Conservation (phyloP, 2,329 filamentous ascomycete genomes). For the Paramyrothecium sp. region DNA sequence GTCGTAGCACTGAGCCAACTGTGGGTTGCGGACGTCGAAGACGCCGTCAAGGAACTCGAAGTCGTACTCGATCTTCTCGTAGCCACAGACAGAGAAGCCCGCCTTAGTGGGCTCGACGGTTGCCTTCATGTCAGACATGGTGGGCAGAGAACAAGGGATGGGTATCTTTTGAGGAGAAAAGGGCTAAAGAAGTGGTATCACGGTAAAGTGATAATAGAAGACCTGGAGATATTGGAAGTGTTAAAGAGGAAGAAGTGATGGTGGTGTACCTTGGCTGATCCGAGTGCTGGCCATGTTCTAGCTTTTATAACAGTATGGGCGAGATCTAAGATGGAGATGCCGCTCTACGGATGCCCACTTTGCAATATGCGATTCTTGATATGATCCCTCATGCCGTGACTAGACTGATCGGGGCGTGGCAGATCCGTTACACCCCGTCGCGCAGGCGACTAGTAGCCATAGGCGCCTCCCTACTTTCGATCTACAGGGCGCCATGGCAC, state of each 20-base stretch:
- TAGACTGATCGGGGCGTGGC: background rate
- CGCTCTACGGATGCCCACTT: background rate
- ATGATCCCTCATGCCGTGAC: background rate
- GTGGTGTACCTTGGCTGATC: background rate
- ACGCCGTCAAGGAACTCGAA: constrained; percentile 71
- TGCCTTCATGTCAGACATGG: constrained; percentile 70
- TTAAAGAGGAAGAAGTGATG: background rate
- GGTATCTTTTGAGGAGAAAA: background rate
- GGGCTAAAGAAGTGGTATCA: background rate
- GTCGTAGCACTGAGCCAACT: constrained; percentile 64
- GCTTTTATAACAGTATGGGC: background rate
- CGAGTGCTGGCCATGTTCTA: background rate
- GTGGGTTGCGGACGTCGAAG: constrained; percentile 58
- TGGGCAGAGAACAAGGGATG: constrained; percentile 13
- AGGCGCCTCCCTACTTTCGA: background rate
- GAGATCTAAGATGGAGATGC: background rate
- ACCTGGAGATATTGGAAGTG: background rate
- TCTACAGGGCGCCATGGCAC: background rate
- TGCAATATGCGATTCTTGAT: background rate
- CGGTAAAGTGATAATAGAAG: background rate
- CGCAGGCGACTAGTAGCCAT: background rate
- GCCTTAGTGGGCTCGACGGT: constrained; percentile 60
- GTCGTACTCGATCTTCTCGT: constrained; percentile 75
- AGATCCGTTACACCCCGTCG: background rate
- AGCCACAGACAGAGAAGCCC: constrained; percentile 70